Conservation (phyloP, 2,329 filamentous ascomycete species). For the Claviceps sp. region DNA sequence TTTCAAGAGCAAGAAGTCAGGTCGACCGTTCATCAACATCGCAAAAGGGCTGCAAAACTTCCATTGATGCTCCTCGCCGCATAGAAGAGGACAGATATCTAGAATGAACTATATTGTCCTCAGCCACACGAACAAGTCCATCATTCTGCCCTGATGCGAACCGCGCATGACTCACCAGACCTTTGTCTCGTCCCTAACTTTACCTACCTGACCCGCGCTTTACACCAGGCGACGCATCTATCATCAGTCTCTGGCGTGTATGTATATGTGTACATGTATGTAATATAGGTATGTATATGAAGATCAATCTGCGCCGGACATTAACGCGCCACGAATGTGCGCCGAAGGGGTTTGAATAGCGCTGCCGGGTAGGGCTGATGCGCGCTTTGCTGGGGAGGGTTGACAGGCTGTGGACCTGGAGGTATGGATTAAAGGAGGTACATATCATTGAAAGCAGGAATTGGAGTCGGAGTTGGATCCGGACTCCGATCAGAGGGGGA, state of each 20-base stretch:
- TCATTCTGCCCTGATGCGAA: conserved; percentile 41
- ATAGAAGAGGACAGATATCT: conserved; percentile 20
- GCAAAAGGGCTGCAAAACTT: too few relatives aligned
- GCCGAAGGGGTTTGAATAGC: conserved; percentile 39
- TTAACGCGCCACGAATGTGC: conserved; percentile 41
- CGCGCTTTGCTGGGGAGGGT: conserved; percentile 45
- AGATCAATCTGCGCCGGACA: conserved; percentile 46
- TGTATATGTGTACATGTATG: too few relatives aligned
- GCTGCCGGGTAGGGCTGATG: conserved; percentile 41
- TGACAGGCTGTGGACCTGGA: conserved; percentile 16
- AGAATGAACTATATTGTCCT: conserved; percentile 46
- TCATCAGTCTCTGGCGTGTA: conserved; percentile 30
- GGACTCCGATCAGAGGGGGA: too few relatives aligned
- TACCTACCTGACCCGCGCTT: conserved; percentile 6
- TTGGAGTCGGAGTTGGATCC: too few relatives aligned
- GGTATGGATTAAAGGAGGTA: too few relatives aligned
- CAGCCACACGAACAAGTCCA: conserved; percentile 37
- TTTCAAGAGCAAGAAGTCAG: too few relatives aligned
- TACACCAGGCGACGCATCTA: conserved; percentile 28
- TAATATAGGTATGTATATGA: conserved; percentile 13
- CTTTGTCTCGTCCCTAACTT: conserved; percentile 25
- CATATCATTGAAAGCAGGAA: too few relatives aligned
- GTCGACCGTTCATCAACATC: too few relatives aligned
- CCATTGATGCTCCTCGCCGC: conserved; percentile 7
- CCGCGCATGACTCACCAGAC: conserved; percentile 43